Conservation (phyloP, 306 rosid genomes). For the Crataegus laevigata region DNA sequence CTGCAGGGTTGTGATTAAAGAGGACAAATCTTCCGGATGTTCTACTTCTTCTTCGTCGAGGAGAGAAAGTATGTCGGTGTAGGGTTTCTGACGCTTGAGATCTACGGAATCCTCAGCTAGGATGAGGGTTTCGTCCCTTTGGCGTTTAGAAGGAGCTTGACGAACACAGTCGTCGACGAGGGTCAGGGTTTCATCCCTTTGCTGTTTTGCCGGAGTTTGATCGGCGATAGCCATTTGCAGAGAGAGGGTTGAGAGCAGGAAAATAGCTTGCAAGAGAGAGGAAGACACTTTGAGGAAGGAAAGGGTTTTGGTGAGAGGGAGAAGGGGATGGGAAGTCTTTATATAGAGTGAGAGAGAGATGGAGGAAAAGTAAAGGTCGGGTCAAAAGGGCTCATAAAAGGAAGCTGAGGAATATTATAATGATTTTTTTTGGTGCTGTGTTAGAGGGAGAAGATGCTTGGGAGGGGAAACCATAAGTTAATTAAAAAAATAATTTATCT, state of each 20-base stretch:
- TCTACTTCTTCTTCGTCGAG: conserved; percentile 74
- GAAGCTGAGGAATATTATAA: conserved; percentile 22
- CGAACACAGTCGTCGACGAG: background rate
- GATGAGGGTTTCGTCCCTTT: background rate
- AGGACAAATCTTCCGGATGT: conserved; percentile 44
- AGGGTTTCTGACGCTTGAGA: conserved; percentile 52
- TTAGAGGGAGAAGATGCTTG: conserved; percentile 11
- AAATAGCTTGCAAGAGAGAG: background rate
- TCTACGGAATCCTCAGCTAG: background rate
- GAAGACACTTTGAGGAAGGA: background rate
- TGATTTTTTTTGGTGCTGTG: conserved; percentile 7
- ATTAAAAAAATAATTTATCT: conserved; percentile 12
- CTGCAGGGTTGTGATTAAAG: conserved; percentile 60
- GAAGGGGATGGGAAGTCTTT: conserved; percentile 15
- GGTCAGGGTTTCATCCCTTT: background rate
- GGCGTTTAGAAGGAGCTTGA: conserved; percentile 21
- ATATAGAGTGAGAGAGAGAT: conserved; percentile 24
- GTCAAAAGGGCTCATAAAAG: conserved; percentile 34
- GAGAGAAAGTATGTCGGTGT: conserved; percentile 56
- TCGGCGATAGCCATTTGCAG: conserved; percentile 26
- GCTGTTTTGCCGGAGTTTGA: conserved; percentile 20
- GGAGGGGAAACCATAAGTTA: background rate
- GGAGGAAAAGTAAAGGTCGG: background rate
- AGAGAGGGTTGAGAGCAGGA: background rate
- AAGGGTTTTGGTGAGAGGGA: conserved; percentile 26